Evolutionary conservation across 75 land plant genomes (phyloP).

Genomic region (Pinus albicaulis): DNA sequence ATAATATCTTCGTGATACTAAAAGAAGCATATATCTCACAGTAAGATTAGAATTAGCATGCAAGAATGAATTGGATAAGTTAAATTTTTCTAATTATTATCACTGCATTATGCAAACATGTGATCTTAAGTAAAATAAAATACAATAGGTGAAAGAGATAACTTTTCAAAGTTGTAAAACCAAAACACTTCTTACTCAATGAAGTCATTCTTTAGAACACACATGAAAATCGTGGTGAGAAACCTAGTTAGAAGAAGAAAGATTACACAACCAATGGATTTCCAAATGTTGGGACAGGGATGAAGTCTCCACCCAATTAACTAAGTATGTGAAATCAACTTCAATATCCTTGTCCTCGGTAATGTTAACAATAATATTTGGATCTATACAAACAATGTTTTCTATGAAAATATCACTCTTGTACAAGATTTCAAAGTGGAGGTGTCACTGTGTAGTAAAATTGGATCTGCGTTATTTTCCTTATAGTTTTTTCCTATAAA

Average conservation of each 20-base stretch:
- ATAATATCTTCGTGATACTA: constrained; percentile 26
- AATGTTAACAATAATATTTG: constrained; percentile 56
- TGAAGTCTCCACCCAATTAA: constrained; percentile 49
- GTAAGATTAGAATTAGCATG: too few species aligned
- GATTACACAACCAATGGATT: constrained; percentile 93
- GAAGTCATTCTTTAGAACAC: constrained; percentile 87
- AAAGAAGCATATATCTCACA: background rate
- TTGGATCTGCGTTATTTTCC: constrained; percentile 17
- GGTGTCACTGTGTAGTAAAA: constrained; percentile 65
- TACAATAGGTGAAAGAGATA: background rate
- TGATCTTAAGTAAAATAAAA: background rate
- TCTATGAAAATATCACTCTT: constrained; percentile 79
- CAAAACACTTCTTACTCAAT: constrained; percentile 49
- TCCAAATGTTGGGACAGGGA: constrained; percentile 51
- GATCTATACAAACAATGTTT: constrained; percentile 60
- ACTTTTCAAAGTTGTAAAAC: background rate
- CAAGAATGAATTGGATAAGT: too few species aligned
- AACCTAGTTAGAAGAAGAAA: constrained; percentile 76
- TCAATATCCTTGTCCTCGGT: constrained; percentile 56
- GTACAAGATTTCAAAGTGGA: constrained; percentile 67
- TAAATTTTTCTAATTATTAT: too few species aligned
- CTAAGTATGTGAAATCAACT: constrained; percentile 76
- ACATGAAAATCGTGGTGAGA: constrained; percentile 75
- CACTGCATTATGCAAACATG: too few species aligned
- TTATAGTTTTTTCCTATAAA: constrained; percentile 76